Evolutionary conservation across 1,284 basidiomycete genomes (phyloP).

Genomic region (Rhodotorula sp.): DNA sequence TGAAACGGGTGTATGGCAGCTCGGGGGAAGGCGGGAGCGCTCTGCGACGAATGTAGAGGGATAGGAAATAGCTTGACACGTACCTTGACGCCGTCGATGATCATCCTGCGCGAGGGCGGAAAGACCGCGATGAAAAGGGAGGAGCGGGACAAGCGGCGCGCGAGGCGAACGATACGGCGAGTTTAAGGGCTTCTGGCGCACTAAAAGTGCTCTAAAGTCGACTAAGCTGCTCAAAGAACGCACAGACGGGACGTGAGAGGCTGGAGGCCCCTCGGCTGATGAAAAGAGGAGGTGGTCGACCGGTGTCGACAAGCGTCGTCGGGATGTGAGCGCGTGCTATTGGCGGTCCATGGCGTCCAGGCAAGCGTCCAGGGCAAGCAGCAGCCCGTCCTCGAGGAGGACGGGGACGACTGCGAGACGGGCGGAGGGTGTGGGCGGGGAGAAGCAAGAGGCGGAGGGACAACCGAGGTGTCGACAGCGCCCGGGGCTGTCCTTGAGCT

Average conservation of each 20-base stretch:
- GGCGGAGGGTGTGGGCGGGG: too few species aligned
- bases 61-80: not conserved
- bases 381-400: not conserved
- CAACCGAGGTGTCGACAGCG: too few species aligned
- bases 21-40: not conserved
- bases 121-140: not conserved
- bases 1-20: not conserved
- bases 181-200: not conserved
- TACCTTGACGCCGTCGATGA: conserved; percentile 34
- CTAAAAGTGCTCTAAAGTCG: not conserved
- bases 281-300: not conserved
- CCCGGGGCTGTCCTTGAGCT: too few species aligned
- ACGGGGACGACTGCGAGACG: not conserved
- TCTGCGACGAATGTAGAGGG: too few species aligned
- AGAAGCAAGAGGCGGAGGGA: too few species aligned
- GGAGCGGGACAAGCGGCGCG: not conserved
- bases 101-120: conserved; percentile 4
- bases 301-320: too few species aligned
- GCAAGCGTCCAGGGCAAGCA: not conserved
- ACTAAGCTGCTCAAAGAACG: not conserved
- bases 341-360: not conserved
- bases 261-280: not conserved
- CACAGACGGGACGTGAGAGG: not conserved
- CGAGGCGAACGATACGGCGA: not conserved
- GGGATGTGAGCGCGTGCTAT: not conserved